phyloP scores from a whole-genome alignment of 78 protist genomes.

The Pelomyxa schiedti region DNA sequence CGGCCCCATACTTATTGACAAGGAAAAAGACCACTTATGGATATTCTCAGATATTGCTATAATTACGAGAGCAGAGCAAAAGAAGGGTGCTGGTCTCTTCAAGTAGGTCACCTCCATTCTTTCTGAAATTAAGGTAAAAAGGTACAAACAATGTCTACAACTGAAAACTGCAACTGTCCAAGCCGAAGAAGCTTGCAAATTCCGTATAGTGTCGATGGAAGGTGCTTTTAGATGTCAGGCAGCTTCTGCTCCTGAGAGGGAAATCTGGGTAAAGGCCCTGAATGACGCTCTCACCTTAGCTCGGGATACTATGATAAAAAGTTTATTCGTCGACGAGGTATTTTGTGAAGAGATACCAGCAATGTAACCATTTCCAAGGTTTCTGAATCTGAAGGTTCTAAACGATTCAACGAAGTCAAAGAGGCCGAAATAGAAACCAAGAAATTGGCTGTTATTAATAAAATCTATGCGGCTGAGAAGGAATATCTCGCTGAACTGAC shows the following conservation, averaged over 20 bases:
- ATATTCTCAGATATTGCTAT: background rate
- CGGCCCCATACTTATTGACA: background rate
- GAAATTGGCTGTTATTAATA: constrained; percentile 12
- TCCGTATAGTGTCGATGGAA: too few species aligned
- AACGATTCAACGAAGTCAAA: constrained; percentile 41
- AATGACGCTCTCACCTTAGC: too few species aligned
- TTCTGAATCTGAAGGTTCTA: constrained; percentile 13
- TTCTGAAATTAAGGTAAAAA: too few species aligned
- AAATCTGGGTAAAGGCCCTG: too few species aligned
- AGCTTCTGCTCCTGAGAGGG: too few species aligned
- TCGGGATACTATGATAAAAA: constrained; percentile 27
- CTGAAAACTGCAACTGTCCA: too few species aligned
- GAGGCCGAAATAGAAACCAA: constrained; percentile 22
- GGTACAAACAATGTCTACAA: too few species aligned
- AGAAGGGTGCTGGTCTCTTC: background rate
- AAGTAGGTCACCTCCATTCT: too few species aligned
- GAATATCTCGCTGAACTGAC: constrained; percentile 24
- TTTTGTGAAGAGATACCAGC: too few species aligned
- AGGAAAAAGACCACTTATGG: background rate
- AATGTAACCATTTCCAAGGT: too few species aligned
- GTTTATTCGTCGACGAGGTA: constrained; percentile 39
- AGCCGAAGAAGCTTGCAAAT: too few species aligned
- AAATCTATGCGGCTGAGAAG: constrained; percentile 21
- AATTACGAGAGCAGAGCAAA: background rate
- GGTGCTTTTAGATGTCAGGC: too few species aligned